These are phyloP conservation scores for Castanea crenata DNA, from an alignment of 306 rosid genomes.

Conservation along the genomic window DNA sequence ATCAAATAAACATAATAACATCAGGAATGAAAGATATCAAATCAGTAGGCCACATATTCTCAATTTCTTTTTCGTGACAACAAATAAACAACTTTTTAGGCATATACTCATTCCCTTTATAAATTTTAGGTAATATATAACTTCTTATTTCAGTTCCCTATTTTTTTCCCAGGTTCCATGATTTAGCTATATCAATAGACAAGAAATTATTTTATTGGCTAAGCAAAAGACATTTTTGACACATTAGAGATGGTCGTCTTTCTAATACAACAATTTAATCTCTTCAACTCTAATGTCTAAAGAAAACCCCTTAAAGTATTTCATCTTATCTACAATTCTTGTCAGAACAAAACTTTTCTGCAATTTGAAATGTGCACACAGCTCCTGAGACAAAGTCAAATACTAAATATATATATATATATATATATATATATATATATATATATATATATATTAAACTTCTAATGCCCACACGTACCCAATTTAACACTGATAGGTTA, in stretches of 20 bases:
- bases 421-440: too few relatives aligned
- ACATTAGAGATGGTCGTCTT: background rate
- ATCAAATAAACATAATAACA: background rate
- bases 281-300: background rate
- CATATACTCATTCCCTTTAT: background rate
- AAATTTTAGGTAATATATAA: background rate
- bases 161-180: too few relatives aligned
- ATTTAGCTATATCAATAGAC: background rate
- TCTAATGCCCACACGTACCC: background rate
- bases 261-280: background rate
- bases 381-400: background rate
- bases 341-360: background rate
- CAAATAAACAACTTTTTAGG: background rate
- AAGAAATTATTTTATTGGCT: background rate
- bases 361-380: background rate
- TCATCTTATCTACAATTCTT: background rate
- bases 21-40: background rate
- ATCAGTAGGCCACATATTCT: background rate
- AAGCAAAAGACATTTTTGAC: background rate
- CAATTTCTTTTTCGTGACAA: background rate
- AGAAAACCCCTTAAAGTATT: background rate
- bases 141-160: background rate
- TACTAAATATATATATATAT: background rate
- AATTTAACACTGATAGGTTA: background rate
- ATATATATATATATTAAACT: too few relatives aligned